phyloP scores from a whole-genome alignment of 2,329 filamentous ascomycete genomes.

The Aspergillus pseudoterreus region DNA sequence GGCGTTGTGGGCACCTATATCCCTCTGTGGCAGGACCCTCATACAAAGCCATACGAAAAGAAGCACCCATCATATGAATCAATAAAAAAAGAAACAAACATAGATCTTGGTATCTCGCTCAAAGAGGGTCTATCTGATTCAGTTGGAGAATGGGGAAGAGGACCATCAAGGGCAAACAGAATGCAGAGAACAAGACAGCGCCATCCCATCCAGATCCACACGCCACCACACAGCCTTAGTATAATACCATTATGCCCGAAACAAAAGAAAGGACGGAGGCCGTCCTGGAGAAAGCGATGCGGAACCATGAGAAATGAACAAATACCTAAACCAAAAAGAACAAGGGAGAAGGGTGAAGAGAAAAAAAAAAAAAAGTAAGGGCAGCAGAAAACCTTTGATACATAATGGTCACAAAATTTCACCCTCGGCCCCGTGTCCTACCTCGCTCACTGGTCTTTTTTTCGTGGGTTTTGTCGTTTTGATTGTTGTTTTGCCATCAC shows the following conservation, averaged over 20 bases:
- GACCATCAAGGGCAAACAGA: slow-evolving; percentile 26
- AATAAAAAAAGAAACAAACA: slow-evolving; percentile 21
- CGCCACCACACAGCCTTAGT: slow-evolving; percentile 26
- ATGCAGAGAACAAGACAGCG: slow-evolving; percentile 32
- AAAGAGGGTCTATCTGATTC: slow-evolving; percentile 37
- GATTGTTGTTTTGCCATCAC: slow-evolving; percentile 19
- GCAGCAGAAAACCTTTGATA: slow-evolving; percentile 10
- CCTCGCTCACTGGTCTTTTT: slow-evolving; percentile 9
- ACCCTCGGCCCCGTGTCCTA: slow-evolving; percentile 7
- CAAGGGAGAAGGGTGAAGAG: slow-evolving; percentile 7
- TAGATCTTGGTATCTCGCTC: slow-evolving; percentile 41
- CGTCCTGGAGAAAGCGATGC: slow-evolving; percentile 20
- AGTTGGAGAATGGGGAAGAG: slow-evolving; percentile 25
- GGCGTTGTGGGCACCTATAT: no score
- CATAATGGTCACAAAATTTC: slow-evolving; percentile 11
- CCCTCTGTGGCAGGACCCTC: background rate
- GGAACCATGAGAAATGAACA: slow-evolving; percentile 9
- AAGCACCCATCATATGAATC: background rate
- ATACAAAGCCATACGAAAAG: slow-evolving; percentile 9
- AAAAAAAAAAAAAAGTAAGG: slow-evolving; percentile 3
- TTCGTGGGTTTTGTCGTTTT: slow-evolving; percentile 8
- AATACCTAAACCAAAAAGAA: slow-evolving; percentile 9
- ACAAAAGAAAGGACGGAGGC: slow-evolving; percentile 7
- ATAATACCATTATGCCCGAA: slow-evolving; percentile 25
- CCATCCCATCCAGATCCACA: slow-evolving; percentile 34